phyloP scores from a whole-genome alignment of 106 monocot genomes.

The Agapanthus africanus region DNA sequence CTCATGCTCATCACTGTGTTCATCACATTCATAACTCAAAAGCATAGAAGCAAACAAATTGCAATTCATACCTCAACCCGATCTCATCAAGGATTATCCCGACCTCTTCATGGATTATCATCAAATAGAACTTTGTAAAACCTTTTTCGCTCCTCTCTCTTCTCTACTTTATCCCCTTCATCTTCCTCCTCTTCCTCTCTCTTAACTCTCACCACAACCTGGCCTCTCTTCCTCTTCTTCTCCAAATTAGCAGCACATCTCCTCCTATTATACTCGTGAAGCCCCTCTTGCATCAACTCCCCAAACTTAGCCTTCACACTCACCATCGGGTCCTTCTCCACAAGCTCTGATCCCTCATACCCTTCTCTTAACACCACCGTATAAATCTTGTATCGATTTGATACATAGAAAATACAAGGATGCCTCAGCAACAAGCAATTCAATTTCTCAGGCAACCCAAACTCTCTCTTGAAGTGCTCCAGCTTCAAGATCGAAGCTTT shows the following conservation, averaged over 20 bases:
- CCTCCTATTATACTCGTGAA: constrained; percentile 87
- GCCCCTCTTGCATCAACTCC: constrained; percentile 92
- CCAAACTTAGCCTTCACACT: constrained; percentile 82
- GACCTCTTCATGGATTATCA: constrained; percentile 36
- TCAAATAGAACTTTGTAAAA: constrained; percentile 83
- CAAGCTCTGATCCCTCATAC: constrained; percentile 64
- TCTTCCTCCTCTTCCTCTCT: constrained; percentile 30
- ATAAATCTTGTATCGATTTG: constrained; percentile 81
- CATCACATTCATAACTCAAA: neutral
- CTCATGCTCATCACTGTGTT: neutral
- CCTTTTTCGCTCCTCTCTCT: constrained; percentile 71
- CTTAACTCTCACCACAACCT: constrained; percentile 31
- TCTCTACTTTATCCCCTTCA: constrained; percentile 33
- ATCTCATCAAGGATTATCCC: constrained; percentile 35
- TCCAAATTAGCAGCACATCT: constrained; percentile 59
- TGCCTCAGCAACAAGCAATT: constrained; percentile 58
- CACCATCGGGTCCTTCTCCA: constrained; percentile 80
- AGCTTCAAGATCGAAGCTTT: constrained; percentile 83
- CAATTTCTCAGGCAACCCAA: constrained; percentile 60
- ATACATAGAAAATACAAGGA: constrained; percentile 94
- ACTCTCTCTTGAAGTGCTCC: constrained; percentile 78
- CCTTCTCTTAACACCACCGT: constrained; percentile 88
- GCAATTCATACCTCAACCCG: constrained; percentile 16
- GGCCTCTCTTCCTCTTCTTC: constrained; percentile 79
- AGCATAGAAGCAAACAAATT: neutral